Base-by-base conservation (phyloP, 768 basidiomycete species). In the Flagelloscypha sp. region DNA sequence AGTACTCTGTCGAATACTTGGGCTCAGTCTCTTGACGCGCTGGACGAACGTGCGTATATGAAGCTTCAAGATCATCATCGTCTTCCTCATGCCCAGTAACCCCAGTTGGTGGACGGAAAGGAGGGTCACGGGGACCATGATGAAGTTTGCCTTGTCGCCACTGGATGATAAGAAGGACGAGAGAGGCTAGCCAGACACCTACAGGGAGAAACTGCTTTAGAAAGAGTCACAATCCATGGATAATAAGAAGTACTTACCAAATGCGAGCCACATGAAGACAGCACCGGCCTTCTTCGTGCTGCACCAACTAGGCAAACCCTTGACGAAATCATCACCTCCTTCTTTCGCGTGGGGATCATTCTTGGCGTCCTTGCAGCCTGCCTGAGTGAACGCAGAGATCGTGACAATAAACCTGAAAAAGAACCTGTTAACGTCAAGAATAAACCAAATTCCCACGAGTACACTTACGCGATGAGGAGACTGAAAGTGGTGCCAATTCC, bases 281-380 rank as follows among this genome's bases (percentile, higher is more conserved):
- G 76, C 76, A 0, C 74, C 86, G 2, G 92, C 92, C 48, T 88
- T 90, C 63, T 95, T 97, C 6, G 92, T 93, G 44, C 67, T 76
- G 58, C 92, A 97, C 85, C 87, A 95, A 1, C 84, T 76, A 4
- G 70, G 59, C 2, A 97, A 64, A 13, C 65, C 86, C 4, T 66
- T 65, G 43, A 70, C 70, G 55, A 83, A 97, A 39, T 67, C 72
- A 21, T 70, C 62, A 13, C 84, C 80, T 9, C 75, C 67, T 21
- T 56, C 53, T 33, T 66, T 65, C 0, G 77, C 80, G 53, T 89
- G 70, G 4, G 92, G 93, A 48, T 95, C 92, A 3, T 84, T 76
- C 34, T 65, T 63, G 1, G 88, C 55, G 43, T 94, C 66, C 57
- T 94, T 94, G 65, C 92, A 97, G 0, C 92, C 92, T 1, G 84